Percentiles rank a stretch among this genome's conserved stretches.
Evolutionary conservation across 768 basidiomycete species (phyloP).

Genomic region (Boletus pseudopeckii): DNA sequence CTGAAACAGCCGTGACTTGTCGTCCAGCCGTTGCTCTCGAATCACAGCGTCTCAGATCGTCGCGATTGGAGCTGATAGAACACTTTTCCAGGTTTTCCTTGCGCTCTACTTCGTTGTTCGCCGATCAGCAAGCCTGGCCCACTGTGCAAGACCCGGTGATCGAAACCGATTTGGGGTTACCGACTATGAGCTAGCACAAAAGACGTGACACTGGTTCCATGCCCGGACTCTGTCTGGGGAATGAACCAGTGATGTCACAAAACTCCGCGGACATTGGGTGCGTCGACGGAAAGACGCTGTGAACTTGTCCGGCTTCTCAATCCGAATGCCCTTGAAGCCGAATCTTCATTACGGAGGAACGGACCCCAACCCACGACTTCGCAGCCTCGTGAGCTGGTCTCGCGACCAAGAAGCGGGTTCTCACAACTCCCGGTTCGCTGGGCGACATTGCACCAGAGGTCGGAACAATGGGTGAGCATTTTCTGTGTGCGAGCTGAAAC

Average conservation of each 20-base stretch:
- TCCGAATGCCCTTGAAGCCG: slow-evolving; percentile 9
- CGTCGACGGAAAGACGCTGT: slow-evolving; percentile 9
- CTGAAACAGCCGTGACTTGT: slow-evolving; percentile 28
- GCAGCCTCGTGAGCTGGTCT: slow-evolving; percentile 10
- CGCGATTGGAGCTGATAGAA: slow-evolving; percentile 25
- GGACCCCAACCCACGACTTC: slow-evolving; percentile 11
- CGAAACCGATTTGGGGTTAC: slow-evolving; percentile 2
- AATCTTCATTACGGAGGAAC: slow-evolving; percentile 23
- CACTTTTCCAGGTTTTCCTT: slow-evolving; percentile 5
- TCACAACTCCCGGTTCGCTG: background rate
- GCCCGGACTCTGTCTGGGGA: slow-evolving; percentile 12
- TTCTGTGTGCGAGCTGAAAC: background rate
- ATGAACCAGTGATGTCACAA: slow-evolving; percentile 3
- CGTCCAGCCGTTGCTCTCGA: slow-evolving; percentile 18
- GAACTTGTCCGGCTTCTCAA: slow-evolving; percentile 14
- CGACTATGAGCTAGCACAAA: background rate
- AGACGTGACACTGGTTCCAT: slow-evolving; percentile 2
- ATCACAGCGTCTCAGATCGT: slow-evolving; percentile 18
- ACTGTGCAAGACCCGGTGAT: background rate
- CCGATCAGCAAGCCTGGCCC: slow-evolving; percentile 17
- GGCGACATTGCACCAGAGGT: slow-evolving; percentile 1
- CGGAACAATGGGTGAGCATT: background rate
- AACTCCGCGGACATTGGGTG: slow-evolving; percentile 27
- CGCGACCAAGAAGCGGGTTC: slow-evolving; percentile 6
- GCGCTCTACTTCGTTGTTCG: slow-evolving; percentile 12